A percentile compares a stretch with the other conserved stretches of the same genome.
These are phyloP conservation scores for Phaeotremella fagi DNA, from an alignment of 768 basidiomycete species.

Conservation along the genomic window DNA sequence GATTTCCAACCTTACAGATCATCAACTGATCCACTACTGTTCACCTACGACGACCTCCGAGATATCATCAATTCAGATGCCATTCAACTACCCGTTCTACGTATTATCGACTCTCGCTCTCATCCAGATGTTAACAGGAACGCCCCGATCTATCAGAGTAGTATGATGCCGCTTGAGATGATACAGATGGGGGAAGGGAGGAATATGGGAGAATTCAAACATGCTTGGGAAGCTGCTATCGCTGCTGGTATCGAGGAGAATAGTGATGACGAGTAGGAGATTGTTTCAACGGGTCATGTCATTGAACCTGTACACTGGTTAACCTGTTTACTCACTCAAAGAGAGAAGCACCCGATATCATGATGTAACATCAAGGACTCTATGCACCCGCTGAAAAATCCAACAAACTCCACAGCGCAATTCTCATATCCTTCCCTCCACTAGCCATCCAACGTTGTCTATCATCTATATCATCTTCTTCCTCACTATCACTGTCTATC, in stretches of 20 bases:
- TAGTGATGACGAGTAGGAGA: too few relatives aligned
- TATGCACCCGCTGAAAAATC: conserved; percentile 34
- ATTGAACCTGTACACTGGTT: too few relatives aligned
- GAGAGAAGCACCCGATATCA: too few relatives aligned
- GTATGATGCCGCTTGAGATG: conserved; percentile 87
- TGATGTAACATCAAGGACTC: too few relatives aligned
- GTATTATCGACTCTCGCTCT: conserved; percentile 64
- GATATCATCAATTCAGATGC: conserved; percentile 38
- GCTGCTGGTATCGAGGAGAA: conserved; percentile 35
- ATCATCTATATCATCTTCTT: conserved; percentile 47
- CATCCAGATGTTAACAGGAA: conserved; percentile 67
- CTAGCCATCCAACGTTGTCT: conserved; percentile 58
- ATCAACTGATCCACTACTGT: conserved; percentile 81
- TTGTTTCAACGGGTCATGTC: too few relatives aligned
- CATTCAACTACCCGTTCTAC: conserved; percentile 25
- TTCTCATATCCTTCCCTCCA: conserved; percentile 64
- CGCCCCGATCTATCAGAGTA: conserved; percentile 72
- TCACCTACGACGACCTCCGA: conserved; percentile 71
- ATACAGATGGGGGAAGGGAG: conserved; percentile 71
- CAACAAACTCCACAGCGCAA: conserved; percentile 64
- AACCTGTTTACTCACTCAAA: too few relatives aligned
- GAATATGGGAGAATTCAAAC: conserved; percentile 67
- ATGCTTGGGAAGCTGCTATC: conserved; percentile 50
- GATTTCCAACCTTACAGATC: conserved; percentile 88
- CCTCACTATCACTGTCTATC: conserved; percentile 54